Evolutionary conservation across 2,329 filamentous ascomycete genomes (phyloP).

Genomic region (Fusarium sp.): DNA sequence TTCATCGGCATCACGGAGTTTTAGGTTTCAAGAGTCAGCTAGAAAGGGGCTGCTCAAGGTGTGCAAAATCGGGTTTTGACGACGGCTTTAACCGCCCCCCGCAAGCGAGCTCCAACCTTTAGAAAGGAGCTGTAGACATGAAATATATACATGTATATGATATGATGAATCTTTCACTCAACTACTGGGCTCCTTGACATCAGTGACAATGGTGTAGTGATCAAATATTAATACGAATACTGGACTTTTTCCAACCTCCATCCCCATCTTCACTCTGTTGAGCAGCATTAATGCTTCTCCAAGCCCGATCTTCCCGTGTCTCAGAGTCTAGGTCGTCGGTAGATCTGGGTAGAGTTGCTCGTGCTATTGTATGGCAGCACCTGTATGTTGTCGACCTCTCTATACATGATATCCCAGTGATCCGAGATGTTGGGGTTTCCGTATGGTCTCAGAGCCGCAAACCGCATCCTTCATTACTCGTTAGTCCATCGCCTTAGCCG

Average conservation of each 20-base stretch:
- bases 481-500: slow-evolving; percentile 13
- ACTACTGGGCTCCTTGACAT: not conserved
- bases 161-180: slow-evolving; percentile 2
- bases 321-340: slow-evolving; percentile 19
- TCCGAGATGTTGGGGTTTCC: slow-evolving; percentile 55
- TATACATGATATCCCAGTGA: slow-evolving; percentile 57
- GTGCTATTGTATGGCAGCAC: slow-evolving; percentile 50
- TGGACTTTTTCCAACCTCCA: not conserved
- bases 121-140: slow-evolving; percentile 10
- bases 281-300: not conserved
- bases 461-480: slow-evolving; percentile 50
- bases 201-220: not conserved
- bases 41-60: slow-evolving; percentile 1
- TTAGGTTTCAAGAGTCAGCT: slow-evolving; percentile 9
- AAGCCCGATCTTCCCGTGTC: not conserved
- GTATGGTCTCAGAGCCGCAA: slow-evolving; percentile 57
- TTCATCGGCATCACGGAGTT: slow-evolving; percentile 25
- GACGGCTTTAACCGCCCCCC: slow-evolving; percentile 13
- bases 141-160: not conserved
- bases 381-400: slow-evolving; percentile 49
- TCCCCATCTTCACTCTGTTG: not conserved
- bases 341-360: slow-evolving; percentile 41
- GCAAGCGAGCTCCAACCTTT: slow-evolving; percentile 11
- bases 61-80: not conserved
- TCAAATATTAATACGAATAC: not conserved